Evolutionary conservation across 208 protist genomes (phyloP), one percentile per base, ranked within the genome.

Genomic region (Acanthamoeba rhysodes): DNA sequence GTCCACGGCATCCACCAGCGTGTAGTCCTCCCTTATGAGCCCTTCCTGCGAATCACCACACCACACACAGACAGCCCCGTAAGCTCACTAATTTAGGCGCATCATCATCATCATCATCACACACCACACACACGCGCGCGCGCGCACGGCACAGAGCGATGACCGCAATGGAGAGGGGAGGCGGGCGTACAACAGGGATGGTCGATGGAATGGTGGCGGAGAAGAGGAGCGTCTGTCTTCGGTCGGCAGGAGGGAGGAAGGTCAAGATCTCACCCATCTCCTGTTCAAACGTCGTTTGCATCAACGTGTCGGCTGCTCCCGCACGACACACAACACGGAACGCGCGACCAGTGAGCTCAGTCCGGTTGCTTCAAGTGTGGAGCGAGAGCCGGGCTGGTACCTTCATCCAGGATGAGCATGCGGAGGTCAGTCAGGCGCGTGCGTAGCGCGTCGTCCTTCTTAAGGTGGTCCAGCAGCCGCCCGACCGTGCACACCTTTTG

Each of bases 391-490:
- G 22, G 64, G n/a, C 16, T 0, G 29, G 29, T n/a, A 85, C 78
- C 78, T 85, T 85, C 78, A 22, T 85, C 78, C 16, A 85, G 29
- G 34, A 85, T 59, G 29, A 85, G 45, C 78, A 85, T 85, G 78
- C 78, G 78, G 12, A 85, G 37, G 48, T 85, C 27, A 7, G 78
- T 18, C 24, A 85, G 48, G 45, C 78, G 78, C 10, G 34, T 62
- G 48, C 45, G 34, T 48, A 85, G 78, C 37, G 29, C 57, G 48
- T 53, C 48, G 48, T 85, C 78, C 48, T 84, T 94, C n/a, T 82
- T 55, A 0, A 99, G 96, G 96, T 99, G 99, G 97, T 99, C 99
- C 29, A 99, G 97, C 29, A 99, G 97, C 48, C 99, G 98, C 5
- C 80, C 98, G 27, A 98, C 98, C 37, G 98, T 99, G 6, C 97